Percentiles rank a stretch among this genome's conserved stretches.
These are phyloP conservation scores for Cadophora gregata DNA, from an alignment of 2,329 filamentous ascomycete species.

Conservation along the genomic window DNA sequence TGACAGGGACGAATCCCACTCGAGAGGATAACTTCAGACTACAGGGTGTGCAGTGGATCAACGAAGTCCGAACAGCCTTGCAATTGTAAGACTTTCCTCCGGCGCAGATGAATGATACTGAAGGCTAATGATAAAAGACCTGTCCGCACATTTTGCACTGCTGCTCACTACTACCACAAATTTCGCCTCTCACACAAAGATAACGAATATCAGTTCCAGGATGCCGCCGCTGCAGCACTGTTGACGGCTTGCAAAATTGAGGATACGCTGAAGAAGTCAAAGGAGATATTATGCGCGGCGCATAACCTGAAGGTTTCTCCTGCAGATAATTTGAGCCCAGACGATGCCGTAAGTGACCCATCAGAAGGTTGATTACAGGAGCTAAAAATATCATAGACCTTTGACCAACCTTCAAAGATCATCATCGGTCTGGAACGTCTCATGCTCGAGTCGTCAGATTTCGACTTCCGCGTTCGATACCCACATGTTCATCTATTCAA, in stretches of 20 bases:
- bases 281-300: conserved; percentile 87
- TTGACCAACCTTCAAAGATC: conserved; percentile 78
- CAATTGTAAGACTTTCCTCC: conserved; percentile 69
- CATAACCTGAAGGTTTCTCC: conserved; percentile 76
- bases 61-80: conserved; percentile 79
- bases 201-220: conserved; percentile 82
- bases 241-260: conserved; percentile 97
- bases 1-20: conserved; percentile 73
- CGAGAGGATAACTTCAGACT: conserved; percentile 82
- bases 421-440: conserved; percentile 90
- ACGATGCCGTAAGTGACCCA: conserved; percentile 72
- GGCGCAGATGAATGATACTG: background rate
- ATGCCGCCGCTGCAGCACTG: conserved; percentile 85
- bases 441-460: conserved; percentile 90
- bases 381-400: conserved; percentile 60
- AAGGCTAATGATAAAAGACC: conserved; percentile 60
- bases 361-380: no score
- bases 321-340: conserved; percentile 73
- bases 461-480: conserved; percentile 90
- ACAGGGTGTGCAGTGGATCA: conserved; percentile 88
- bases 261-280: conserved; percentile 96
- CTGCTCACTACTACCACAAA: conserved; percentile 91
- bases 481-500: conserved; percentile 88
- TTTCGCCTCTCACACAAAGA: conserved; percentile 88
- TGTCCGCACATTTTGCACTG: conserved; percentile 89